These are phyloP conservation scores for Aspergillus saccharolyticus DNA, from an alignment of 495 filamentous ascomycete species.

Conservation along the genomic window DNA sequence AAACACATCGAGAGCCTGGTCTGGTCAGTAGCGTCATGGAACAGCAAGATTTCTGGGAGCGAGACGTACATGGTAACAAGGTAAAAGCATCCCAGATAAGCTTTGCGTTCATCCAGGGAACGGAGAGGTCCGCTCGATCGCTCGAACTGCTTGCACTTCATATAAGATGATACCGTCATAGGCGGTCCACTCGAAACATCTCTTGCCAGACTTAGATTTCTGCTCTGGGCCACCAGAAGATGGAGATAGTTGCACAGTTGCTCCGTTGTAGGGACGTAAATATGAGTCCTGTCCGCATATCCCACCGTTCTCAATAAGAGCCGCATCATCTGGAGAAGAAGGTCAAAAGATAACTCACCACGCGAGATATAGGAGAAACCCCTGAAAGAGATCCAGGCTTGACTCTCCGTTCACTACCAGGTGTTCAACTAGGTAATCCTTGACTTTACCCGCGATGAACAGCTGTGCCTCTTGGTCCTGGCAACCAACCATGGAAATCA, in stretches of 20 bases:
- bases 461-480: not conserved
- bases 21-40: not conserved
- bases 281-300: not conserved
- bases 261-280: not conserved
- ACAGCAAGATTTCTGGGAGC: not conserved
- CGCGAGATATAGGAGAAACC: not conserved
- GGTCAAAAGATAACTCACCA: not conserved
- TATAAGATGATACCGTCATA: not conserved
- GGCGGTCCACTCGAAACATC: not conserved
- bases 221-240: not conserved
- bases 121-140: not conserved
- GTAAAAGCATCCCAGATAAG: constrained; percentile 2
- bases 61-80: not conserved
- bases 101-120: not conserved
- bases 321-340: not conserved
- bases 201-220: not conserved
- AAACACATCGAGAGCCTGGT: not conserved
- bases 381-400: not conserved
- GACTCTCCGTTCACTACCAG: not conserved
- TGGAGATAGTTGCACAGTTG: not conserved
- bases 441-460: not conserved
- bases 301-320: not conserved
- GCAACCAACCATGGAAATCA: not conserved
- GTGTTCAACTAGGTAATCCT: not conserved
- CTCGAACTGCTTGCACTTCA: not conserved